Percentiles rank a stretch among this genome's conserved stretches.
These are phyloP conservation scores for Hypoxylon fragiforme DNA, from an alignment of 495 filamentous ascomycete genomes.

Conservation along the genomic window DNA sequence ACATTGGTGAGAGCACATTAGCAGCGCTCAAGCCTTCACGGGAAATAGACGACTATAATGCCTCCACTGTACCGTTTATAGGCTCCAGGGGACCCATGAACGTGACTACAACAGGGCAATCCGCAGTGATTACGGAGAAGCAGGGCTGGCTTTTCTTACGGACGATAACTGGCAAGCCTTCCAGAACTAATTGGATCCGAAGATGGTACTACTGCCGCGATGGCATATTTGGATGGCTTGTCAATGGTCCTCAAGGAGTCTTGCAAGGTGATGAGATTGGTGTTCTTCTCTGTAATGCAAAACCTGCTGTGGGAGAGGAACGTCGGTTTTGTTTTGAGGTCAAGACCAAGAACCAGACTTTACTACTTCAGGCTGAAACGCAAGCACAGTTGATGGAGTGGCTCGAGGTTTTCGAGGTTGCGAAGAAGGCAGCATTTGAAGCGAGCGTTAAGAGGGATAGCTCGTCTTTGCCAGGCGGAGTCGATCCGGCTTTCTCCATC, in stretches of 20 bases:
- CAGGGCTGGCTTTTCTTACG: conserved; percentile 93
- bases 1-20: conserved; percentile 81
- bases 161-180: conserved; percentile 82
- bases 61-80: conserved; percentile 82
- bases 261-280: conserved; percentile 96
- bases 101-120: conserved; percentile 50
- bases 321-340: conserved; percentile 97
- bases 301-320: conserved; percentile 89
- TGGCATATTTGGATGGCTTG: conserved; percentile 93
- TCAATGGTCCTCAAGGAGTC: conserved; percentile 84
- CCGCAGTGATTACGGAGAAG: conserved; percentile 66
- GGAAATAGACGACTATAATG: conserved; percentile 90
- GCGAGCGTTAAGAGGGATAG: conserved; percentile 62
- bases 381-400: conserved; percentile 87
- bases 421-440: conserved; percentile 89
- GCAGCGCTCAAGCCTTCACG: conserved; percentile 74
- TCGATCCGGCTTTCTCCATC: conserved; percentile 89
- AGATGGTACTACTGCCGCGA: conserved; percentile 95
- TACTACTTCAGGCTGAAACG: conserved; percentile 90
- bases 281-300: conserved; percentile 88
- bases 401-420: conserved; percentile 88
- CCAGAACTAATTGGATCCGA: conserved; percentile 81
- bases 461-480: conserved; percentile 59
- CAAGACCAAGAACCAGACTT: conserved; percentile 92
- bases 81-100: conserved; percentile 69